Base-by-base conservation (phyloP, 441 rosid genomes). In the Raphanus hybrid region DNA sequence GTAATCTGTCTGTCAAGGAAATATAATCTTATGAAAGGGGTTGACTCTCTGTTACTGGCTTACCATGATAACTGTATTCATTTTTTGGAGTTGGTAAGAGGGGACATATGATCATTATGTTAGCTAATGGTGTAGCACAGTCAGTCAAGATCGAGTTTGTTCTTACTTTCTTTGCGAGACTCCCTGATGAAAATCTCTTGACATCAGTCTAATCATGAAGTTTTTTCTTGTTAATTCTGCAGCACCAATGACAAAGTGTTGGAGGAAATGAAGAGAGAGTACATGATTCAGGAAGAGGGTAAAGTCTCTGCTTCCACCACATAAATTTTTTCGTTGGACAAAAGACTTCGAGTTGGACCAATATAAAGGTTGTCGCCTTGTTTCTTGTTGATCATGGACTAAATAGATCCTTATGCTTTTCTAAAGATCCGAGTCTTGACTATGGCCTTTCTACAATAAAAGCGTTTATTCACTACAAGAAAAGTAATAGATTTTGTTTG, bases 221-320 rank as follows among this genome's bases (percentile, higher is more conserved):
- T 3, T 7, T 0, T 68, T 60, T 50, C 8, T 10, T 67, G 45
- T 66, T 67, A 23, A 59, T 77, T 73, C 50, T 78, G 79, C 89
- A 92, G 98, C 85, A 91, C 98, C 35, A 91, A 90, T 74, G 96
- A 89, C 69, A 77, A 74, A 4, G 87, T 92, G 66, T 81, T 92
- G 87, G 98, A 92, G 81, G 88, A 91, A 69, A 87, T 92, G 98
- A 92, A 92, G 85, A 87, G 57, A 80, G 90, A 84, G 48, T 92
- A 91, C 82, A 81, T 73, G 85, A 84, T 86, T 60, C 89, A 89
- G 72, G 86, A 91, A 85, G 88, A 85, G 77, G 82, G 77, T 27
- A 83, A 85, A 81, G 55, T 71, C 60, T 72, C 85, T 15, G 68
- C 82, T 0, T 64, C 75, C n/a, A 54, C 74, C 78, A 50, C 77